Conservation (phyloP, 2,329 filamentous ascomycete genomes). For the Xylariaceae sp. region DNA sequence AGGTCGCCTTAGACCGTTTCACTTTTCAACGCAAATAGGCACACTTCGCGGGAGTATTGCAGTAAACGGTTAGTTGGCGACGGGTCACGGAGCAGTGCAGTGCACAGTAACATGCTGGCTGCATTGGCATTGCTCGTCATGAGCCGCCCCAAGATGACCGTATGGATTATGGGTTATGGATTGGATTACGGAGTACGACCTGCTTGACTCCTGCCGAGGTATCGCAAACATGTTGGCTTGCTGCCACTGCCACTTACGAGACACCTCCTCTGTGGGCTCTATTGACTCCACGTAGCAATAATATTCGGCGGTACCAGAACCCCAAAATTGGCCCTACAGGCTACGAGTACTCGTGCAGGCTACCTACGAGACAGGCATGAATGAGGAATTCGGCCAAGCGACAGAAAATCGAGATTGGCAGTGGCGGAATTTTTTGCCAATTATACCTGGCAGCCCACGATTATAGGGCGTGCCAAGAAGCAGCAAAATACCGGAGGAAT, state of each 20-base stretch:
- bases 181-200: no score
- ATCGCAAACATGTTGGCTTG: constrained; percentile 7
- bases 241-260: not conserved
- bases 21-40: not conserved
- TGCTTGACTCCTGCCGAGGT: not conserved
- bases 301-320: not conserved
- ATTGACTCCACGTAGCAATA: constrained; percentile 4
- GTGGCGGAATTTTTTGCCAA: not conserved
- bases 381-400: not conserved
- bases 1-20: constrained; percentile 16
- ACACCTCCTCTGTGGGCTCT: not conserved
- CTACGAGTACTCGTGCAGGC: no score
- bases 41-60: no score
- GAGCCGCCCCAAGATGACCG: not conserved
- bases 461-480: constrained; percentile 4
- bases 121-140: no score
- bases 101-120: no score
- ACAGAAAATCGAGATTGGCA: not conserved
- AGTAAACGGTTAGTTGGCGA: no score
- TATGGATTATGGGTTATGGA: not conserved
- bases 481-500: not conserved
- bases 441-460: not conserved
- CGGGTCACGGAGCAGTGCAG: no score
- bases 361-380: not conserved
- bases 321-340: not conserved